Base-by-base conservation (phyloP, 257 asterid genomes). In the Salvia splendens region DNA sequence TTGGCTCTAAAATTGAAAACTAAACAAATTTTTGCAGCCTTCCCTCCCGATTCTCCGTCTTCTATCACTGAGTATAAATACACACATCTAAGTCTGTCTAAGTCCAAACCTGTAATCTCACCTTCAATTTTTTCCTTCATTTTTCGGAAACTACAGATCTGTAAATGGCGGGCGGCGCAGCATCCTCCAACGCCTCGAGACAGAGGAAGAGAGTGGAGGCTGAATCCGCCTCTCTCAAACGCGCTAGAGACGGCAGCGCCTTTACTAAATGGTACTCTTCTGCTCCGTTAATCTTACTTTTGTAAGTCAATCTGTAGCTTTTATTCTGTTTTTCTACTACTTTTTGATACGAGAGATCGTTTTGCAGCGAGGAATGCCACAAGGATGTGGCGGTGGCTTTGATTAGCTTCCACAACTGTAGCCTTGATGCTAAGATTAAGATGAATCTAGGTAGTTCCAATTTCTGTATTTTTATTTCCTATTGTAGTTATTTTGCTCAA, bases 241-340 rank as follows among this genome's bases (percentile, higher is more conserved):
- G 98, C 6, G 98, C 98, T 42, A 89, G 71, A 69, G 83, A 92
- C 15, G 97, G 95, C 66, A 87, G 95, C 15, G 98, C 97, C 56
- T 92, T 92, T 45, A 81, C 94, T 66, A 84, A 73, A 72, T 89
- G 98, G 98, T 92, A 77, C 12, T 42, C 30, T 24, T 24, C 30
- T 24, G 1, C 30, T 24, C 30, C 30, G 30, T 24, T 24, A 24
- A 24, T 24, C 30, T 24, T 24, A 24, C 30, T 24, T 24, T 24
- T 24, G 30, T 24, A 24, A 24, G 30, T 24, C 30, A 2, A 24
- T 24, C 1, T 50, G 10, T 14, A 2, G 50, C 15, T 11, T 5
- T n/a, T 14, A 10, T 41, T n/a, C 38, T 33, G 38, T 33, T 33
- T 33, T 33, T 0, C 38, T 5, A 33, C 4, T 45, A 35, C 8